These are phyloP conservation scores for Millerago galiae DNA, from an alignment of 805 yeast genomes.

Conservation along the genomic window DNA sequence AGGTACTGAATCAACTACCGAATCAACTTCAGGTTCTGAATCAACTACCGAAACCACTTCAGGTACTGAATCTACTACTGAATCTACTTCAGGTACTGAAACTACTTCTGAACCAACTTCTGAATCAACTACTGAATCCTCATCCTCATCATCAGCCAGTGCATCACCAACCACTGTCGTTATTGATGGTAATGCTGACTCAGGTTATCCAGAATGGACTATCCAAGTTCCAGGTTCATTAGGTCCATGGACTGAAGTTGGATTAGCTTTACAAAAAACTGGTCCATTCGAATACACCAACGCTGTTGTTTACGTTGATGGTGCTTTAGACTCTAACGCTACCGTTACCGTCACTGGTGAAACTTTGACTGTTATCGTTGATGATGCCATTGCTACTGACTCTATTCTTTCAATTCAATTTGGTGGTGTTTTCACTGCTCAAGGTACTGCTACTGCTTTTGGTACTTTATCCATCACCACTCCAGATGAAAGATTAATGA, in stretches of 20 bases:
- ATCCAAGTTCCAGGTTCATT: slow-evolving; percentile 1
- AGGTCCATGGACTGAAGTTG: slow-evolving; percentile 4
- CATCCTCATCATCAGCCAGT: not conserved
- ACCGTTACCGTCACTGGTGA: not conserved
- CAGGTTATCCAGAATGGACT: slow-evolving; percentile 1
- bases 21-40: not conserved
- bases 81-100: not conserved
- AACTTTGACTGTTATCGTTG: no score
- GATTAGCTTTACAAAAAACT: not conserved
- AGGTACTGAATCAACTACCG: not conserved
- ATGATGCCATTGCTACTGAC: not conserved
- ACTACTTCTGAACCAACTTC: not conserved
- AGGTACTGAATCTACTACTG: not conserved
- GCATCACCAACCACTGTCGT: not conserved
- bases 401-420: not conserved
- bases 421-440: slow-evolving; percentile 6
- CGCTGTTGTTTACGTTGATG: slow-evolving; percentile 6
- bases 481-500: slow-evolving; percentile 3
- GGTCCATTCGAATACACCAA: slow-evolving; percentile 2
- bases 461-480: slow-evolving; percentile 7
- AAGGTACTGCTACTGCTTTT: slow-evolving; percentile 3
- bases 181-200: not conserved
- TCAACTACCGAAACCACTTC: not conserved
- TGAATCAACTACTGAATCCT: not conserved
- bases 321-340: not conserved